Base-by-base conservation (phyloP, 495 filamentous ascomycete species). In the Aspergillus panamensis region DNA sequence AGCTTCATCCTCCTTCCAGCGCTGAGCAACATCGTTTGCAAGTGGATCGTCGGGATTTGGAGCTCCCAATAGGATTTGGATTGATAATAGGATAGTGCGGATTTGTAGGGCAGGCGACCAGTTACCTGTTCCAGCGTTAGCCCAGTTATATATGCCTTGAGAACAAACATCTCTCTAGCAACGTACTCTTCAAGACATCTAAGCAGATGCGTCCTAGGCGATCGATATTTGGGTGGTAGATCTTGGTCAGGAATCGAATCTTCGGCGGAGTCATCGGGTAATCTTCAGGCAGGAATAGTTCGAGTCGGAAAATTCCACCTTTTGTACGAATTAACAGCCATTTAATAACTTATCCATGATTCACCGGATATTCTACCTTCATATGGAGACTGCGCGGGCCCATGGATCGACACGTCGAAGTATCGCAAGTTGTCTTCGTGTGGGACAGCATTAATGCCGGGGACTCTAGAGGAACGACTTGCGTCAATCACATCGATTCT, bases 191-290 rank as follows among this genome's bases (percentile, higher is more conserved):
- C 57, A 99, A 72, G 25, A 99, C 95, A 72, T 99, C 94, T 51
- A 99, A 72, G 72, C 94, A 99, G 70, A 99, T 99, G 29, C 94
- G 87, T 47, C 94, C 94, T 0, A 97, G 83, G 73, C 94, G 93
- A 69, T 99, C 94, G 60, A 99, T 97, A 71, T 99, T 99, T 32
- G 94, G 94, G 68, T 99, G 94, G 71, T 96, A 99, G 71, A 99
- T 99, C 74, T 96, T 96, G 62, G 94, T 99, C 17, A 99, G 76
- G 75, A 99, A 99, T 39, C 94, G 88, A 62, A 99, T 96, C 78
- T 97, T 96, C 12, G 94, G 94, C 29, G 94, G 94, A 33, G 91
- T 95, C 94, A 99, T 99, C 9, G 94, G 94, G 68, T 99, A 99
- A 74, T 99, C 94, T 66, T 99, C 94, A 33, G 94, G 95, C n/a